A percentile compares a stretch with the other conserved stretches of the same genome.
phyloP scores from a whole-genome alignment of 139 green algal species.

The Picochlorum sp. region DNA sequence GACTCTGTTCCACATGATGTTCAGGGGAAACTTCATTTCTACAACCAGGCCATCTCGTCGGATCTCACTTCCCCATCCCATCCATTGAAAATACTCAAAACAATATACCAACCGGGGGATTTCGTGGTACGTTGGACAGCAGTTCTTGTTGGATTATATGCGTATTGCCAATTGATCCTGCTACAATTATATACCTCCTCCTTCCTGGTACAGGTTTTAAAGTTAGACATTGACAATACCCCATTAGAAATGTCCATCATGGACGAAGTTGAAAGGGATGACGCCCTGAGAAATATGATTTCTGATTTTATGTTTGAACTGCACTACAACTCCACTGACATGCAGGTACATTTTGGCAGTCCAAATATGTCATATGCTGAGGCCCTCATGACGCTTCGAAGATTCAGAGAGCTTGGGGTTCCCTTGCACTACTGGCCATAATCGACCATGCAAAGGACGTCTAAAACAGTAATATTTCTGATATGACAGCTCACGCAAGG shows the following conservation, averaged over 20 bases:
- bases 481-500: too few relatives aligned
- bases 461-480: too few relatives aligned
- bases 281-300: not conserved
- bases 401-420: not conserved
- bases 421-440: not conserved
- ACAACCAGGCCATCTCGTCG: not conserved
- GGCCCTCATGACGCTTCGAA: not conserved
- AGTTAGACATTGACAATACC: not conserved
- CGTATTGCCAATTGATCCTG: too few relatives aligned
- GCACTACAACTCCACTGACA: not conserved
- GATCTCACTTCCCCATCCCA: not conserved
- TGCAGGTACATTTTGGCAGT: not conserved
- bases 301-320: not conserved
- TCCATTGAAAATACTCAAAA: not conserved
- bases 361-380: slow-evolving; percentile 1
- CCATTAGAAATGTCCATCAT: not conserved
- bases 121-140: not conserved
- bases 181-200: not conserved
- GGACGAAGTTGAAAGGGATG: not conserved
- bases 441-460: not conserved
- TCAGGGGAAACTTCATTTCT: not conserved
- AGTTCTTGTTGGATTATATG: too few relatives aligned
- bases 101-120: not conserved
- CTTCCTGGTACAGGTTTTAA: not conserved
- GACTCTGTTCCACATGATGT: not conserved